Conservation (phyloP, 441 rosid genomes). For the Dalechampia spathulata region DNA sequence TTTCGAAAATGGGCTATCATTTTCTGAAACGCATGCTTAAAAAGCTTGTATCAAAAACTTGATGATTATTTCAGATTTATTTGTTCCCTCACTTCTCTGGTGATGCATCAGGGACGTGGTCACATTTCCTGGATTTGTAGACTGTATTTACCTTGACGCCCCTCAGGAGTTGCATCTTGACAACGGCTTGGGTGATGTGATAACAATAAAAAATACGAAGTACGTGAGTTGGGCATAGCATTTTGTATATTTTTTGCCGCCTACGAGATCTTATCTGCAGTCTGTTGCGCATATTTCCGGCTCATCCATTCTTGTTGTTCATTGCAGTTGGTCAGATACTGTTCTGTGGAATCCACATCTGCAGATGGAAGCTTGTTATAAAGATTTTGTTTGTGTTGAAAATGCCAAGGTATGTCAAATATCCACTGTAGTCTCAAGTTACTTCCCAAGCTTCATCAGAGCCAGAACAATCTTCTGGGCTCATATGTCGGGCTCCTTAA, state of each 20-base stretch:
- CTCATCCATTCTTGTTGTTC: conserved; percentile 5
- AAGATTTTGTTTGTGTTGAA: conserved; percentile 87
- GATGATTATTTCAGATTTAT: too few species aligned
- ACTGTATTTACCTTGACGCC: conserved; percentile 75
- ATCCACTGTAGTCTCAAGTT: conserved; percentile 5
- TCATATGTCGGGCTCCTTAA: background rate
- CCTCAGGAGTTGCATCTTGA: conserved; percentile 53
- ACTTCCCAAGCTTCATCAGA: conserved; percentile 6
- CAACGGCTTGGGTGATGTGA: conserved; percentile 77
- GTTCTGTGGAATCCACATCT: conserved; percentile 92
- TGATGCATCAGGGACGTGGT: conserved; percentile 55
- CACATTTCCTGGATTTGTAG: conserved; percentile 87
- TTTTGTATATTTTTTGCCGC: conserved; percentile 8
- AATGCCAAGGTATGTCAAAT: conserved; percentile 66
- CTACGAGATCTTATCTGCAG: background rate
- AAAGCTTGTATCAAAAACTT: too few species aligned
- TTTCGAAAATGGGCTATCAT: too few species aligned
- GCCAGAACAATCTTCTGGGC: conserved; percentile 7
- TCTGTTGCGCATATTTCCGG: conserved; percentile 2
- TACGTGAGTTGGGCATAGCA: conserved; percentile 21
- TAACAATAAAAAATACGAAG: conserved; percentile 65
- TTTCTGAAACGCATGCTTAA: background rate
- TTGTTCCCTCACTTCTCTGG: conserved; percentile 15
- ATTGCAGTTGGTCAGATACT: conserved; percentile 84
- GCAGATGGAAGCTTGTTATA: conserved; percentile 93